Conservation (phyloP, 2,329 filamentous ascomycete species). For the Nemania serpens region DNA sequence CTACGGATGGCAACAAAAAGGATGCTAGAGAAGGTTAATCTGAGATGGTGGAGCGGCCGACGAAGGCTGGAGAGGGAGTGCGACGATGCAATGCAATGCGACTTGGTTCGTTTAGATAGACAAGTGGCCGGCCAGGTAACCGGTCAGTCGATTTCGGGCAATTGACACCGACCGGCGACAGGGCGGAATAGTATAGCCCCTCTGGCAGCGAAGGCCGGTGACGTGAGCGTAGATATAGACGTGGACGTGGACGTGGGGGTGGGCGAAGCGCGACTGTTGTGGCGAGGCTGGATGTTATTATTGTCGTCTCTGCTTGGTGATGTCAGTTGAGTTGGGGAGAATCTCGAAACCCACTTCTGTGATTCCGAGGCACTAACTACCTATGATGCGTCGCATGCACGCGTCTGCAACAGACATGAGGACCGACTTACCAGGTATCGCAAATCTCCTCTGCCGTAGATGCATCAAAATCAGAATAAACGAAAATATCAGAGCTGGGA, state of each 20-base stretch:
- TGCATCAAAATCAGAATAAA: neutral
- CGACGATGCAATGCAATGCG: neutral
- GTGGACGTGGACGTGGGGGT: neutral
- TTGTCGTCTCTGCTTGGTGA: slow-evolving; percentile 26
- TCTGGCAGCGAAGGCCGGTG: neutral
- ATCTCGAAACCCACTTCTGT: slow-evolving; percentile 8
- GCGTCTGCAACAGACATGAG: slow-evolving; percentile 12
- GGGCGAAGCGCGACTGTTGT: neutral
- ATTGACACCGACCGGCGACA: neutral
- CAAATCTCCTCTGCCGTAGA: neutral
- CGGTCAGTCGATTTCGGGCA: neutral
- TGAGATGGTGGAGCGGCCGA: neutral
- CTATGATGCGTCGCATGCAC: slow-evolving; percentile 14
- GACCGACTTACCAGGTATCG: slow-evolving; percentile 15
- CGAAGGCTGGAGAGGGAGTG: neutral
- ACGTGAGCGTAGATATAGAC: neutral
- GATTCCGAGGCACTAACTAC: neutral
- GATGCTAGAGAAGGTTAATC: slow-evolving; percentile 4
- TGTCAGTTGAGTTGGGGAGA: slow-evolving; percentile 32
- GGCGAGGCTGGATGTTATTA: slow-evolving; percentile 10
- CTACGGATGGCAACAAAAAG: slow-evolving; percentile 18
- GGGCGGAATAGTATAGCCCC: too few species aligned
- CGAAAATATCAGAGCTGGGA: neutral
- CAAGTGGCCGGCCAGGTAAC: too few species aligned
- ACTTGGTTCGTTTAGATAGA: too few species aligned